These are phyloP conservation scores for Reticulascus tulasneorum DNA, from an alignment of 2,329 filamentous ascomycete species.

Conservation along the genomic window DNA sequence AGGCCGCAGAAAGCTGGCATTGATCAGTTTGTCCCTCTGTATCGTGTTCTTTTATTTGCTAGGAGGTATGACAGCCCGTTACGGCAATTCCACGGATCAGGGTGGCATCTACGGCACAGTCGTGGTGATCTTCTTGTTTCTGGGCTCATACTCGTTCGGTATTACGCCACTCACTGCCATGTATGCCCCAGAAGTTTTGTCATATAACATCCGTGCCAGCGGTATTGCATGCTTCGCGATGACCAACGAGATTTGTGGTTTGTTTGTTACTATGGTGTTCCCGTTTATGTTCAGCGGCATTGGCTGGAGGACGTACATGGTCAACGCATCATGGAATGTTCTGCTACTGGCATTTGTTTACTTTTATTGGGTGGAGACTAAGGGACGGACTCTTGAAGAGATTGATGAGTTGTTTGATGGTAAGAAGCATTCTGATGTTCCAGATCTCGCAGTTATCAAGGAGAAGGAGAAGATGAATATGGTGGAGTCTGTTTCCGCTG, in stretches of 20 bases:
- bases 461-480: no score
- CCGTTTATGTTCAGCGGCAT: constrained; percentile 16
- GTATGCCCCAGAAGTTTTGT: constrained; percentile 16
- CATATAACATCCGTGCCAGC: constrained; percentile 13
- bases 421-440: no score
- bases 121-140: constrained; percentile 14
- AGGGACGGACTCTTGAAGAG: constrained; percentile 19
- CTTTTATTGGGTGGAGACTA: constrained; percentile 24
- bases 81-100: constrained; percentile 1
- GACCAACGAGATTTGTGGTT: constrained; percentile 6
- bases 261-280: constrained; percentile 11
- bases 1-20: constrained; percentile 6
- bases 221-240: constrained; percentile 14
- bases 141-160: constrained; percentile 15
- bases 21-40: not conserved
- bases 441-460: no score
- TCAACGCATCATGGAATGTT: constrained; percentile 13
- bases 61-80: constrained; percentile 4
- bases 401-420: constrained; percentile 15
- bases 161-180: constrained; percentile 11
- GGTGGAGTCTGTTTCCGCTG: no score
- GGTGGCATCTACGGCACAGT: constrained; percentile 16
- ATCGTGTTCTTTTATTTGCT: constrained; percentile 7
- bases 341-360: constrained; percentile 19
- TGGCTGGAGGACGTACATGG: constrained; percentile 19